phyloP scores from a whole-genome alignment of 2,329 filamentous ascomycete species.

The Ascochyta rabiei region DNA sequence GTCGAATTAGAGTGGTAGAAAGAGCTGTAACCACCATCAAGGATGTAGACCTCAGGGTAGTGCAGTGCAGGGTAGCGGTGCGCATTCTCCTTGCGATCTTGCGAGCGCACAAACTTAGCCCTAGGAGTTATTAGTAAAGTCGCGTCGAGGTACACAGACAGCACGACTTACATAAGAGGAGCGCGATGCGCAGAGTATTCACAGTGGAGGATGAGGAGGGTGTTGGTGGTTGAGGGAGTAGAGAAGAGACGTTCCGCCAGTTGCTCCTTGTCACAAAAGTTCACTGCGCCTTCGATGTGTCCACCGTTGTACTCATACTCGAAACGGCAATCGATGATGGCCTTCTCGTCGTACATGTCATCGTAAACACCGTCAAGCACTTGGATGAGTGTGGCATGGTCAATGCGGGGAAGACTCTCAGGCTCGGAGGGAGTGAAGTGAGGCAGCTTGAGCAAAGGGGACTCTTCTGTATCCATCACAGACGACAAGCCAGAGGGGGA shows the following conservation, averaged over 20 bases:
- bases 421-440: constrained; percentile 83
- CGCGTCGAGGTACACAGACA: not conserved
- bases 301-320: constrained; percentile 98
- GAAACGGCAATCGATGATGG: constrained; percentile 95
- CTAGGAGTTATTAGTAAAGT: constrained; percentile 42
- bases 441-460: constrained; percentile 75
- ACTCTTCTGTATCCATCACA: constrained; percentile 83
- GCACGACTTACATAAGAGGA: constrained; percentile 73
- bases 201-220: constrained; percentile 91
- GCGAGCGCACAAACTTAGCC: constrained; percentile 87
- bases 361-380: constrained; percentile 85
- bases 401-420: constrained; percentile 88
- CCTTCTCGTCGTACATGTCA: constrained; percentile 75
- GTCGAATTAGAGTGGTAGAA: constrained; percentile 82
- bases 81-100: constrained; percentile 84
- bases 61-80: constrained; percentile 86
- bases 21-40: constrained; percentile 93
- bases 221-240: constrained; percentile 67
- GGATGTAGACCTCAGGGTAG: constrained; percentile 97
- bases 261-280: constrained; percentile 95
- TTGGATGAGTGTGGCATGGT: constrained; percentile 79
- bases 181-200: constrained; percentile 97
- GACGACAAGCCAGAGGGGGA: constrained; percentile 68
- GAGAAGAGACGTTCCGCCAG: constrained; percentile 79
- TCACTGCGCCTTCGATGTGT: constrained; percentile 90